A percentile compares a stretch with the other conserved stretches of the same genome.
Conservation (phyloP, 306 rosid species). For the Pterocarpus santalinus region DNA sequence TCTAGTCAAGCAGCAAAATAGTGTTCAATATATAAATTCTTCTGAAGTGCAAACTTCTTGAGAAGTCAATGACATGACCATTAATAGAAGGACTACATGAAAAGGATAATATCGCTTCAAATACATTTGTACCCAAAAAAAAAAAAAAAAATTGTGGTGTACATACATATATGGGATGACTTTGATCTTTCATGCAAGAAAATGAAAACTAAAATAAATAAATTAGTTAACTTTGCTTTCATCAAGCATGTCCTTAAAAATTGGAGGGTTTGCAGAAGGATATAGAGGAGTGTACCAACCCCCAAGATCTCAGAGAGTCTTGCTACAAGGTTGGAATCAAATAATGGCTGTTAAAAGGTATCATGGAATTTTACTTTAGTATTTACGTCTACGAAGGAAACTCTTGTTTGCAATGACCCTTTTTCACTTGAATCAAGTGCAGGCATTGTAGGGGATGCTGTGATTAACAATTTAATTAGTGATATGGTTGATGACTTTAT, state of each 20-base stretch:
- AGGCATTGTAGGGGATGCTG: neutral
- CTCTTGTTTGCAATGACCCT: neutral
- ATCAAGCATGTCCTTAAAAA: neutral
- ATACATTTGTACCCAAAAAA: too few relatives aligned
- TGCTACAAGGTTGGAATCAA: neutral
- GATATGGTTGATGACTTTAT: too few relatives aligned
- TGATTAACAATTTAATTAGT: neutral
- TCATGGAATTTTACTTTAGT: neutral
- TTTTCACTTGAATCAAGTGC: neutral
- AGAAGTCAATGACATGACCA: too few relatives aligned
- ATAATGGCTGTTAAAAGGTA: neutral
- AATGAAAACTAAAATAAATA: neutral
- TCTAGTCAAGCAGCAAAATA: too few relatives aligned
- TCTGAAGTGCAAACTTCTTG: too few relatives aligned
- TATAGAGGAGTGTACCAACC: neutral
- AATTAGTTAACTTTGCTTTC: neutral
- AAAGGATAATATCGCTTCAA: too few relatives aligned
- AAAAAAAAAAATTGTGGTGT: too few relatives aligned
- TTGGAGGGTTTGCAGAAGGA: neutral
- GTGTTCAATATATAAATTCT: too few relatives aligned
- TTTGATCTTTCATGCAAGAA: neutral
- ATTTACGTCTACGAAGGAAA: neutral
- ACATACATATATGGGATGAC: neutral
- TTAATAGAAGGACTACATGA: too few relatives aligned
- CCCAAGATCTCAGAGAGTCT: neutral